phyloP scores from a whole-genome alignment of 768 basidiomycete species.

The Leccinum sublutescens region DNA sequence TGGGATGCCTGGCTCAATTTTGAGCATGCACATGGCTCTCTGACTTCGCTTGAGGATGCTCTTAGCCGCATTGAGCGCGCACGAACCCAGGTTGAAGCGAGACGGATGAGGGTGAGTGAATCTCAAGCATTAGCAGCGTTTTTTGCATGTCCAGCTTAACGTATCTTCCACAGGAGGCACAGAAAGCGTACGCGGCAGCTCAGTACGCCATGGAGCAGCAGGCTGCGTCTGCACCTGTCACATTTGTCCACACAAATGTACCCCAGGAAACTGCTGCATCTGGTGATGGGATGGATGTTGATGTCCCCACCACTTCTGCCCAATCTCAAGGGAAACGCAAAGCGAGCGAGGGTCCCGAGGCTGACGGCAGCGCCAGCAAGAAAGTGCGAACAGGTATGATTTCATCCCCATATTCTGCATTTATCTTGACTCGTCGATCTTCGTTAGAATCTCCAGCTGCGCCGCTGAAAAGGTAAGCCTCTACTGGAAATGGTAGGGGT shows the following conservation, averaged over 20 bases:
- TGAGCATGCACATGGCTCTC: constrained; percentile 77
- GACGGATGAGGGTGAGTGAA: constrained; percentile 57
- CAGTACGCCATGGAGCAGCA: constrained; percentile 46
- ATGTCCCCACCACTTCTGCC: constrained; percentile 30
- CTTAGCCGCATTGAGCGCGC: constrained; percentile 66
- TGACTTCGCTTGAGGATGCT: constrained; percentile 61
- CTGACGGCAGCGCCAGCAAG: constrained; percentile 51
- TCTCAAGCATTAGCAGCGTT: neutral
- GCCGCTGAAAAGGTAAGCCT: constrained; percentile 57
- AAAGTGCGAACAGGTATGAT: constrained; percentile 60
- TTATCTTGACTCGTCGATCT: neutral
- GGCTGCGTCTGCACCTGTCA: constrained; percentile 33
- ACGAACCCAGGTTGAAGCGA: constrained; percentile 56
- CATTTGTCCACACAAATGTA: constrained; percentile 13
- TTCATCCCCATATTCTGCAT: neutral
- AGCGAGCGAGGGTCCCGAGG: constrained; percentile 48
- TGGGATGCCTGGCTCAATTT: constrained; percentile 92
- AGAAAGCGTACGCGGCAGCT: constrained; percentile 53
- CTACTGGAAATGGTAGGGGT: neutral
- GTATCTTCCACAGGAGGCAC: constrained; percentile 50
- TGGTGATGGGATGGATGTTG: constrained; percentile 42
- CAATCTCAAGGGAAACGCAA: constrained; percentile 58
- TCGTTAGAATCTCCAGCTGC: constrained; percentile 43
- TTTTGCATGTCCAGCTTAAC: neutral
- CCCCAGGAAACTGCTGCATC: constrained; percentile 2